Base-by-base conservation (phyloP, 306 rosid species). In the Fagus sylvatica region DNA sequence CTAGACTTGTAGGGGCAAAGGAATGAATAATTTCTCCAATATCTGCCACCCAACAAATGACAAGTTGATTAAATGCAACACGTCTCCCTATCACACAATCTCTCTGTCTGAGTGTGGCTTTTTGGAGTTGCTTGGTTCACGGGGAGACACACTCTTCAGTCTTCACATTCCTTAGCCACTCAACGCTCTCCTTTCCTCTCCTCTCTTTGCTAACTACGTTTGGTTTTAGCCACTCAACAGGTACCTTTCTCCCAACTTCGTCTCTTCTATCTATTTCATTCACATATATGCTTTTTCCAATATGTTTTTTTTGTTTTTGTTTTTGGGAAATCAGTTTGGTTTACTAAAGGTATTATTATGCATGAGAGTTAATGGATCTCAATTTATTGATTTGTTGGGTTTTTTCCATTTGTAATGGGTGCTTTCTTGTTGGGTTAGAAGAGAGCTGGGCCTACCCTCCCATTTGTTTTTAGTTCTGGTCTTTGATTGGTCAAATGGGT, bases 131-230 rank as follows among this genome's bases (percentile, higher is more conserved):
- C 69, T 64, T 37, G 36, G 70, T 46, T 15, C 30, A 22, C 37
- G 49, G 19, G 30, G 75, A 16, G 80, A 71, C 48, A 71, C 62
- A 33, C 7, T 30, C 73, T 67, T 48, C 62, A 33, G 4, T 30
- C 73, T 67, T 48, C 41, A 28, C 75, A 56, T 41, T 72, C 43
- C 32, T 53, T 81, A 66, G 67, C 85, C 3, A 66, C 66, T 64
- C 22, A 2, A 3, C 43, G 1, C 36, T n/a, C 13, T 46, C 46
- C 33, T 10, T 71, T 66, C 51, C 13, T 46, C 46, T 42, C 12
- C 74, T 66, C 51, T 77, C 48, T 2, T 43, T 71, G 53, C 42
- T 15, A 71, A 41, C 78, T 73, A 54, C 78, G 40, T 22, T 22
- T 22, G 9, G 15, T 12, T 46, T 22, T 33, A 15, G 42, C 43